Percentiles rank a stretch among this genome's conserved stretches.
Evolutionary conservation across 1,284 basidiomycete species (phyloP).

Genomic region (Thecaphora thlaspeos): DNA sequence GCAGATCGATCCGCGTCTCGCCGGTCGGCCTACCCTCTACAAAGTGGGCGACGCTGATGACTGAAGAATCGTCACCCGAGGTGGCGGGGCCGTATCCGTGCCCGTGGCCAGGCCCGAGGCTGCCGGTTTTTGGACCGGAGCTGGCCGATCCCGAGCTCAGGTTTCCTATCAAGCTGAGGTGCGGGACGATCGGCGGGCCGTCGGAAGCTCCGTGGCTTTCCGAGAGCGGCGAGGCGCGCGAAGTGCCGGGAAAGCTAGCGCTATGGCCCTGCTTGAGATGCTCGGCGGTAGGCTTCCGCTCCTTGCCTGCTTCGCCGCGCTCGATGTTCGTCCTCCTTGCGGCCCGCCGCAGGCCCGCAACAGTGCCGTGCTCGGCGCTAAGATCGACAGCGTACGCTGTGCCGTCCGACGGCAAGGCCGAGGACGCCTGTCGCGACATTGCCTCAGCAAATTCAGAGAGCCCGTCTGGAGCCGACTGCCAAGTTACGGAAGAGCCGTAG

Average conservation of each 20-base stretch:
- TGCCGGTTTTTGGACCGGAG: too few relatives aligned
- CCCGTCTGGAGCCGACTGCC: conserved; percentile 39
- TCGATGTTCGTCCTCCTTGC: conserved; percentile 40
- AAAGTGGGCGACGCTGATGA: conserved; percentile 33
- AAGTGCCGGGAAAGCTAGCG: conserved; percentile 33
- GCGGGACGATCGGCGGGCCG: background rate
- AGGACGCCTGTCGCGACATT: conserved; percentile 20
- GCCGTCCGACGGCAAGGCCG: conserved; percentile 6
- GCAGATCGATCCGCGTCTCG: conserved; percentile 39
- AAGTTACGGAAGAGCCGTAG: conserved; percentile 14
- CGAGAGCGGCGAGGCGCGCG: conserved; percentile 16
- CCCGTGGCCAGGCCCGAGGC: too few relatives aligned
- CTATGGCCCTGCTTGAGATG: conserved; percentile 19
- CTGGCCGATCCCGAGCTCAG: too few relatives aligned
- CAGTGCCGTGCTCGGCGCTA: conserved; percentile 23
- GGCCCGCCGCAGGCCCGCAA: conserved; percentile 40
- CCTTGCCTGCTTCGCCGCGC: conserved; percentile 10
- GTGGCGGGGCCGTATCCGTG: too few relatives aligned
- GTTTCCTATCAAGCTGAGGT: background rate
- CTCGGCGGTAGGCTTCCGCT: conserved; percentile 7
- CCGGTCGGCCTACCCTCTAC: conserved; percentile 26
- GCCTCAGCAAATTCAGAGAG: conserved; percentile 19
- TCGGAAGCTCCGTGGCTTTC: background rate
- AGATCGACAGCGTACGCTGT: conserved; percentile 7
- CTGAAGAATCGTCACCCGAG: conserved; percentile 9